Evolutionary conservation across 2,329 filamentous ascomycete species (phyloP).

Genomic region (Colletotrichum truncatum): DNA sequence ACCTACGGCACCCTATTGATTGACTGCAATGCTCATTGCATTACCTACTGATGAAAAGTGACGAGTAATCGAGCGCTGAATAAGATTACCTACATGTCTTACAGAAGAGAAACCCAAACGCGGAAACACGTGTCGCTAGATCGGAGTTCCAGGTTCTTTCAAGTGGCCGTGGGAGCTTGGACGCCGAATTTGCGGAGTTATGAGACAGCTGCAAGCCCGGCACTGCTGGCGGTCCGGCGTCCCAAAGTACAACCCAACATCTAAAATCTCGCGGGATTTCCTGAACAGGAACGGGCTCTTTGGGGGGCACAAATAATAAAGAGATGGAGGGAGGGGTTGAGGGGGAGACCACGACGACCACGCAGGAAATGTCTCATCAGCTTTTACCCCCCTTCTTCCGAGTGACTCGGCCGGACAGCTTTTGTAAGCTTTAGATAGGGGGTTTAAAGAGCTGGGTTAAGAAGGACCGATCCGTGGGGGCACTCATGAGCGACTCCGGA

Average conservation of each 20-base stretch:
- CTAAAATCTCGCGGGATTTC: constrained; percentile 17
- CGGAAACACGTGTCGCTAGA: constrained; percentile 16
- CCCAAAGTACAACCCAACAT: constrained; percentile 1
- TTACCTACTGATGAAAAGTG: not conserved
- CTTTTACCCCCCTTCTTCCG: not conserved
- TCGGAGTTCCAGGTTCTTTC: constrained; percentile 26
- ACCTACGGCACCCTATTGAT: not conserved
- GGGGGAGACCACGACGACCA: not conserved
- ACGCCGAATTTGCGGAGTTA: constrained; percentile 19
- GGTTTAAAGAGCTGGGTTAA: not conserved
- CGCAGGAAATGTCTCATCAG: constrained; percentile 11
- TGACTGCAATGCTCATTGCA: not conserved
- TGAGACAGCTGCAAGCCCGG: constrained; percentile 24
- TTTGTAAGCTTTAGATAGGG: not conserved
- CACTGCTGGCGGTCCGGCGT: constrained; percentile 17
- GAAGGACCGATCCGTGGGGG: constrained; percentile 20
- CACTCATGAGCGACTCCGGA: constrained; percentile 17
- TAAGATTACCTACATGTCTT: constrained; percentile 1
- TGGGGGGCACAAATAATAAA: not conserved
- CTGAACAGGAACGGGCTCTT: constrained; percentile 14
- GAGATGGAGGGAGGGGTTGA: not conserved
- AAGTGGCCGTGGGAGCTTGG: constrained; percentile 5
- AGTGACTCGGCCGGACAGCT: not conserved
- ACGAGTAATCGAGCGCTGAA: not conserved
- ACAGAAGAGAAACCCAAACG: constrained; percentile 1